Evolutionary conservation across 2,329 filamentous ascomycete species (phyloP), one percentile per base, ranked within the genome.

Genomic region (Pseudopyrenochaeta lycopersici): DNA sequence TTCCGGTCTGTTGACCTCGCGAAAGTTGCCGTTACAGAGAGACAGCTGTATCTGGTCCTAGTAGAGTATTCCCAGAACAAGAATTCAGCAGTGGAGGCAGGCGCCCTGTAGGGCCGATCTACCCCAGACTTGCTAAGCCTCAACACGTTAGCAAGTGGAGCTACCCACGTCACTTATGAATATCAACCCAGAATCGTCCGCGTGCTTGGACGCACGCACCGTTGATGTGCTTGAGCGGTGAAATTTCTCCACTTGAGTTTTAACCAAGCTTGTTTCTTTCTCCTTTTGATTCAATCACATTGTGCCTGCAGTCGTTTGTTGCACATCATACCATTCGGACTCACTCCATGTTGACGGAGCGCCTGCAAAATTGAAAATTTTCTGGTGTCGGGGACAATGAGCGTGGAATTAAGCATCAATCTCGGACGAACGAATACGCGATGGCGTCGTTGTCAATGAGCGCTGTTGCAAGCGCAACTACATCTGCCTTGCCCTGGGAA

Each of bases 391-490:
- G 17, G 14, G 33, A 46, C 44, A 7, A 46, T 52, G 49, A 31
- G 45, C 41, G 40, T 36, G 45, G 6, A 32, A 31, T 33, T 20
- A 43, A 21, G 30, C 32, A 41, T 41, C 32, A 17, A 36, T 18
- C 38, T 45, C 47, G 48, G 51, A 60, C 49, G 54, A 54, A 53
- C 43, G 39, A 50, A 40, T 38, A 40, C 42, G 50, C 41, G 27
- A 66, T 68, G 65, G 49, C 64, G 36, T 56, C 56, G 11, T 46
- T 51, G 10, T 53, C 56, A 10, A 49, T 45, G 35, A 64, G 50
- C 42, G 46, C 52, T n/a, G 32, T 39, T 35, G 33, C 56, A 15
- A 64, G 56, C 18, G 43, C 52, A 6, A 63, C 58, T 17, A 40
- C 36, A 4, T 56, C 63, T 29, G 46, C 62, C 1, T 18, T 57